These are phyloP conservation scores for Combretum micranthum DNA, from an alignment of 345 rosid species.

Conservation along the genomic window DNA sequence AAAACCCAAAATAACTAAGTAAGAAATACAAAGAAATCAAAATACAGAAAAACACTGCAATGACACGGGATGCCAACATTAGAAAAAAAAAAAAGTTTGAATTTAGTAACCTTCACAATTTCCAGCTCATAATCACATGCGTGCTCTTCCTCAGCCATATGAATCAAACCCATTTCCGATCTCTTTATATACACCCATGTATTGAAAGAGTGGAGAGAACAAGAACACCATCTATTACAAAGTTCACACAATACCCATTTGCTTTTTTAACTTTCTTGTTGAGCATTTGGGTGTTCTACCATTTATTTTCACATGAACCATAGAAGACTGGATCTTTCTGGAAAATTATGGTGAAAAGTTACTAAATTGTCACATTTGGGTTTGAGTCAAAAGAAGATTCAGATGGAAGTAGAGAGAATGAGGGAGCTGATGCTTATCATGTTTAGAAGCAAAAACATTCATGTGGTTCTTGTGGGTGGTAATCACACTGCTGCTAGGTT, in stretches of 20 bases:
- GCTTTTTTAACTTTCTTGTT: too few species aligned
- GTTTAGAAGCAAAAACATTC: constrained; percentile 28
- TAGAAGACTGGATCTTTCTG: too few species aligned
- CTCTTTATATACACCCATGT: not conserved
- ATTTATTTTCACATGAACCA: too few species aligned
- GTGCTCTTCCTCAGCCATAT: not conserved
- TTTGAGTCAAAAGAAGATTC: constrained; percentile 4
- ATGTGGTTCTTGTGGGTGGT: constrained; percentile 54
- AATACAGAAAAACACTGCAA: constrained; percentile 1
- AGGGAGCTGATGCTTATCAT: constrained; percentile 34
- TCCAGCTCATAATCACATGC: not conserved
- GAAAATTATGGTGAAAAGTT: too few species aligned
- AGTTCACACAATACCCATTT: too few species aligned
- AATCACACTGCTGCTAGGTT: constrained; percentile 61
- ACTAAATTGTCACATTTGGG: too few species aligned
- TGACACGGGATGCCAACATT: constrained; percentile 21
- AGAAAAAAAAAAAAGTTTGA: too few species aligned
- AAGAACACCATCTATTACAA: too few species aligned
- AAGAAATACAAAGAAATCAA: constrained; percentile 3
- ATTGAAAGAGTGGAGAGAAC: too few species aligned
- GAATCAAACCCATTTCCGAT: too few species aligned
- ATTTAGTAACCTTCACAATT: not conserved
- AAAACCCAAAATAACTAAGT: not conserved
- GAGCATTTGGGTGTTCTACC: too few species aligned
- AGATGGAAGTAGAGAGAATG: constrained; percentile 38